phyloP scores from a whole-genome alignment of 805 yeast species.

The Cyberlindnera xylosilytica region DNA sequence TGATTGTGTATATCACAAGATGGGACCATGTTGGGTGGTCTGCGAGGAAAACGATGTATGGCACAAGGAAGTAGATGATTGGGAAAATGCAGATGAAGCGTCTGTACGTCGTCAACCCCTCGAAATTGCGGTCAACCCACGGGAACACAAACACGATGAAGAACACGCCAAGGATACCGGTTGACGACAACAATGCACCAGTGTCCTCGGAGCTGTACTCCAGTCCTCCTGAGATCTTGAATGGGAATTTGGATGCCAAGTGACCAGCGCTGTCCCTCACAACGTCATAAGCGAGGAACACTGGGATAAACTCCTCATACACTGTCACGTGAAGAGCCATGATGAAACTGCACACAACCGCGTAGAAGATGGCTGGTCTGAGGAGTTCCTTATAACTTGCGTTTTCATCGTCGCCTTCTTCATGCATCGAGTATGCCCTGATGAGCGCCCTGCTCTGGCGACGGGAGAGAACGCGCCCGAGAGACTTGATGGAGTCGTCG shows the following conservation, averaged over 20 bases:
- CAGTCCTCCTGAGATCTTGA: slow-evolving; percentile 49
- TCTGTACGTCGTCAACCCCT: slow-evolving; percentile 43
- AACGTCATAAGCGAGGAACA: slow-evolving; percentile 43
- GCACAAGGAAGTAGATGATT: slow-evolving; percentile 41
- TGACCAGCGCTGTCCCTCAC: slow-evolving; percentile 25
- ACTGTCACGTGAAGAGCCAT: slow-evolving; percentile 47
- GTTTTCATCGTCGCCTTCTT: slow-evolving; percentile 27
- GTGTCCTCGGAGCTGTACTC: slow-evolving; percentile 44
- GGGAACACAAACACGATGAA: slow-evolving; percentile 51
- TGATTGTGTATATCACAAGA: slow-evolving; percentile 23
- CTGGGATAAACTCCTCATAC: slow-evolving; percentile 53
- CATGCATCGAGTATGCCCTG: slow-evolving; percentile 31
- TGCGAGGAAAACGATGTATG: slow-evolving; percentile 45
- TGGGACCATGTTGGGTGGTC: slow-evolving; percentile 14
- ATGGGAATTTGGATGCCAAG: slow-evolving; percentile 41
- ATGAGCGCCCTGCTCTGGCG: slow-evolving; percentile 31
- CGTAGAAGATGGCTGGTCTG: slow-evolving; percentile 32
- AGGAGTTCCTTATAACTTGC: slow-evolving; percentile 26
- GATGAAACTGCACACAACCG: slow-evolving; percentile 37
- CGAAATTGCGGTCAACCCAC: slow-evolving; percentile 43
- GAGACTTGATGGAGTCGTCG: slow-evolving; percentile 27
- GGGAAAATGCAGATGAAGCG: slow-evolving; percentile 41
- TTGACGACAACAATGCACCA: slow-evolving; percentile 47
- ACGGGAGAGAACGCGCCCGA: slow-evolving; percentile 28
- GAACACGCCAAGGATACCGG: slow-evolving; percentile 52